Conservation (phyloP, 345 rosid species). For the Viola odorata region DNA sequence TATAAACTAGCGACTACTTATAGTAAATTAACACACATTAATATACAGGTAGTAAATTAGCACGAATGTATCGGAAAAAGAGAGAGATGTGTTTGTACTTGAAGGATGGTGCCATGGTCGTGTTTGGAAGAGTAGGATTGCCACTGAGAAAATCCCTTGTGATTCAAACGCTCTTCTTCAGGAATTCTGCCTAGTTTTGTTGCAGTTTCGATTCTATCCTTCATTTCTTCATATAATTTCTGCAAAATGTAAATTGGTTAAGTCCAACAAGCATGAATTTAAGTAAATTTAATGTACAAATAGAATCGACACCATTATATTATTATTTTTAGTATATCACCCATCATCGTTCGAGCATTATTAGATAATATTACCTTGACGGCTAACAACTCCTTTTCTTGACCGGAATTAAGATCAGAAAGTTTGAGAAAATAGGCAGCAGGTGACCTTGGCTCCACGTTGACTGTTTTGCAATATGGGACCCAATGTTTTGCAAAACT, state of each 20-base stretch:
- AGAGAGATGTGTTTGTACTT: slow-evolving; percentile 15
- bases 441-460: slow-evolving; percentile 58
- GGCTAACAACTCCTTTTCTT: neutral
- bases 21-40: too few species aligned
- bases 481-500: slow-evolving; percentile 52
- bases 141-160: slow-evolving; percentile 33
- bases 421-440: slow-evolving; percentile 37
- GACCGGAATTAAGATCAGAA: neutral
- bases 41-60: too few species aligned
- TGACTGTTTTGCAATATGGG: slow-evolving; percentile 48
- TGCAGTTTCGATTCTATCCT: slow-evolving; percentile 18
- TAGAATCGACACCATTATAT: too few species aligned
- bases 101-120: slow-evolving; percentile 36
- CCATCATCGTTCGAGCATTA: too few species aligned
- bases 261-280: too few species aligned
- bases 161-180: slow-evolving; percentile 18
- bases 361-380: slow-evolving; percentile 22
- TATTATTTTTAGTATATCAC: too few species aligned
- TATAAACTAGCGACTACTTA: too few species aligned
- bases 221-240: slow-evolving; percentile 35
- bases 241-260: neutral
- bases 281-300: too few species aligned
- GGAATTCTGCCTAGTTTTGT: slow-evolving; percentile 23
- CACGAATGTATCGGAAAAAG: too few species aligned
- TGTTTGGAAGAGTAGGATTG: slow-evolving; percentile 13